Evolutionary conservation across 768 basidiomycete genomes (phyloP).

Genomic region (Pleurotus tuoliensis): DNA sequence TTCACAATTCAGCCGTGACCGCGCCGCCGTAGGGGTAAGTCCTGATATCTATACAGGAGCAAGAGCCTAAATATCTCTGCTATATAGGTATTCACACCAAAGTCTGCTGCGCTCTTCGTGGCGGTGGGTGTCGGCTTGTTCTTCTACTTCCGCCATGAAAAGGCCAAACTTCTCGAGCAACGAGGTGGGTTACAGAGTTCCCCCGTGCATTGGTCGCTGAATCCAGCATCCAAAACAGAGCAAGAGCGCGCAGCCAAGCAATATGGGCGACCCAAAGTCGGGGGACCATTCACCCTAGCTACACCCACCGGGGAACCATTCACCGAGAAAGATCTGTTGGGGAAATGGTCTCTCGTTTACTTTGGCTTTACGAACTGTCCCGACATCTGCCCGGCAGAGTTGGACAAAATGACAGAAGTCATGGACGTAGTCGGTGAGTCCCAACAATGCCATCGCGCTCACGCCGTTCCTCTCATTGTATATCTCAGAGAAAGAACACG

Average conservation of each 20-base stretch:
- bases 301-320: conserved; percentile 63
- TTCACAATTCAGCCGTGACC: conserved; percentile 6
- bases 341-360: conserved; percentile 89
- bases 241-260: conserved; percentile 70
- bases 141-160: conserved; percentile 88
- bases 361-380: conserved; percentile 99
- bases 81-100: conserved; percentile 85
- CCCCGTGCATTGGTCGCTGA: background rate
- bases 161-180: conserved; percentile 69
- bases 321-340: conserved; percentile 79
- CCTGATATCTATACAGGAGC: background rate
- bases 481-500: conserved; percentile 60
- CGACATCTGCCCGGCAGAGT: conserved; percentile 96
- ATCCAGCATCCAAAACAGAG: conserved; percentile 37
- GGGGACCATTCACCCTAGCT: conserved; percentile 82
- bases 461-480: background rate
- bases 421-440: conserved; percentile 68
- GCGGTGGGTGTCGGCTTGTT: conserved; percentile 77
- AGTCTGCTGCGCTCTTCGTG: conserved; percentile 81
- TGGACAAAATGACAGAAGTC: conserved; percentile 88
- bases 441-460: conserved; percentile 1
- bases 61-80: background rate
- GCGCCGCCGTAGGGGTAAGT: conserved; percentile 16
- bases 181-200: conserved; percentile 51
- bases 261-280: conserved; percentile 83